Evolutionary conservation across 768 basidiomycete species (phyloP), one percentile per base, ranked within the genome.

Genomic region (Suillus brevipes): DNA sequence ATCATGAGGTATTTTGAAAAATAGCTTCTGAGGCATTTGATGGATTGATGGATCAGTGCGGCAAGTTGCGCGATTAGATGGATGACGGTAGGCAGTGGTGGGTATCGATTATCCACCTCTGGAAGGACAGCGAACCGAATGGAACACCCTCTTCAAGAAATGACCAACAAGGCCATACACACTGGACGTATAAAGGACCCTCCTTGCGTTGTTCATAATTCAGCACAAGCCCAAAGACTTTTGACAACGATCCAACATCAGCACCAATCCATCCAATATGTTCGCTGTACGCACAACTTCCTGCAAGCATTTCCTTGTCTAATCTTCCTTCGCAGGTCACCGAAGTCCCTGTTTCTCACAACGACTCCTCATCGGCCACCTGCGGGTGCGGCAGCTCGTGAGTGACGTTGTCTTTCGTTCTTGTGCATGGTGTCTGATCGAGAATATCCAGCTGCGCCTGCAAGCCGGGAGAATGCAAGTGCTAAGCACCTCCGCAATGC

Each of bases 391-490:
- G 38, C 16, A 6, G 1, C 57, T 6, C 37, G 57, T 58, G 18
- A 58, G 57, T 58, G 14, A 28, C 23, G 10, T 5, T 2, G 37
- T 28, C 38, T 18, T 40, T 25, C 6, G 10, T 58, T 58, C 25
- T 18, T 12, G 25, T 58, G 57, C 25, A 12, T 18, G 18, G 25
- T 18, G 38, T 28, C 16, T 58, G 9, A 58, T 40, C 40, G 16
- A 58, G 37, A 38, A 38, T 28, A 12, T 20, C 23, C 57, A 58
- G 57, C 2, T 58, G 57, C 25, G 9, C 14, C 16, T 58, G 57
- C 57, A 58, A 58, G 57, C 5, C 57, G 23, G 57, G 57, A 28
- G 57, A 58, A 18, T 58, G 57, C 57, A 58, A 40, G 57, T 58
- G 57, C 57, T 58, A 7, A 58, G 25, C 23, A 28, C 37, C 25